Conservation (phyloP, 805 yeast genomes). For the Saccharomycopsis sp. region DNA sequence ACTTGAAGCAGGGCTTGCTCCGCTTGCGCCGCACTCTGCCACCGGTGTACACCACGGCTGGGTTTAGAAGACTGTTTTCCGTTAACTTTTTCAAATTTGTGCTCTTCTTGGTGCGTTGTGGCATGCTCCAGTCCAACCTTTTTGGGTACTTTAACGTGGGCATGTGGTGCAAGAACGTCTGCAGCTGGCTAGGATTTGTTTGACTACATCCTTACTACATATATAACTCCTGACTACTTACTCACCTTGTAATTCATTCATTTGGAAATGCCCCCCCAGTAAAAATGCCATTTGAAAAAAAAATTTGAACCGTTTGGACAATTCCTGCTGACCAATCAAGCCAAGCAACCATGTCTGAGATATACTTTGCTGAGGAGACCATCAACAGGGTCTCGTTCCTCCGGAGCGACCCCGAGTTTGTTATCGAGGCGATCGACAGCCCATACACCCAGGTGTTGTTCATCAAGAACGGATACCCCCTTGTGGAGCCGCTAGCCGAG, state of each 20-base stretch:
- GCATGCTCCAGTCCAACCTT: too few species aligned
- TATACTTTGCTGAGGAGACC: conserved; percentile 38
- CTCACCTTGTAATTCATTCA: too few species aligned
- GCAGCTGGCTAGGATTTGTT: too few species aligned
- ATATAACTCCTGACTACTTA: too few species aligned
- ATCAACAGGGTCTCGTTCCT: conserved; percentile 51
- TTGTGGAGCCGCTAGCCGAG: conserved; percentile 20
- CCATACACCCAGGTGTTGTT: conserved; percentile 37
- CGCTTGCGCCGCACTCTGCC: conserved; percentile 2
- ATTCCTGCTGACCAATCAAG: too few species aligned
- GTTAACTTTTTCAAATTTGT: not conserved
- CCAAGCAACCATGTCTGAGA: not conserved
- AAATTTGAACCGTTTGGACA: too few species aligned
- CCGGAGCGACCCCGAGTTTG: conserved; percentile 41
- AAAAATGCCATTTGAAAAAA: too few species aligned
- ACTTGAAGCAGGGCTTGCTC: not conserved
- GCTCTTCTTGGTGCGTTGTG: not conserved
- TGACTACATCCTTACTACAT: too few species aligned
- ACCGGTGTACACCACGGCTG: not conserved
- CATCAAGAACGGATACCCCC: conserved; percentile 28
- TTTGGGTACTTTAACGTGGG: too few species aligned
- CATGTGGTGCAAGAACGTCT: too few species aligned
- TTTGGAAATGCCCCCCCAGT: too few species aligned
- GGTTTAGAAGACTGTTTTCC: conserved; percentile 1
- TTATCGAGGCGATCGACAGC: conserved; percentile 34